A percentile compares a stretch with the other conserved stretches of the same genome.
Conservation (phyloP, 2,329 filamentous ascomycete species). For the Cordyceps tenuipes region DNA sequence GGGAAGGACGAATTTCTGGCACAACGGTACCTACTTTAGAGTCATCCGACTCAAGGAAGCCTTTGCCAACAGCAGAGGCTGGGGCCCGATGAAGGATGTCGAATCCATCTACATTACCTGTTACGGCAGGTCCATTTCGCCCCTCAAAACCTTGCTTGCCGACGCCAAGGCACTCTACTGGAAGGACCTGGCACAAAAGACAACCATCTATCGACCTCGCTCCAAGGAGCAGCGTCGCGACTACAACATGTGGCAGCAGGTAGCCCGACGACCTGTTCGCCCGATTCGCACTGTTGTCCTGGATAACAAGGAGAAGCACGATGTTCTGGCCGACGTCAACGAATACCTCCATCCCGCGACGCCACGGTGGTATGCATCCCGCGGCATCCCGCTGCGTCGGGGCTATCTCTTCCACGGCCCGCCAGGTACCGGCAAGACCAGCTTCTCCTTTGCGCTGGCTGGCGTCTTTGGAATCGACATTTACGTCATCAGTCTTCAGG, state of each 20-base stretch:
- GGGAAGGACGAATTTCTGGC: slow-evolving; percentile 47
- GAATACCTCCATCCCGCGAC: slow-evolving; percentile 67
- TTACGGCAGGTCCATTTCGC: slow-evolving; percentile 39
- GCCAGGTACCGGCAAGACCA: slow-evolving; percentile 66
- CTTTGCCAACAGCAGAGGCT: slow-evolving; percentile 24
- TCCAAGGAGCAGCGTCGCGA: slow-evolving; percentile 38
- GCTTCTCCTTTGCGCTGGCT: slow-evolving; percentile 56
- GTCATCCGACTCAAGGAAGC: slow-evolving; percentile 39
- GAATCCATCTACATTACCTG: slow-evolving; percentile 48
- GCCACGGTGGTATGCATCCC: slow-evolving; percentile 63
- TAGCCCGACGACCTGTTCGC: slow-evolving; percentile 55
- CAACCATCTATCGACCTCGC: slow-evolving; percentile 47
- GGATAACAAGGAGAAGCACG: slow-evolving; percentile 56
- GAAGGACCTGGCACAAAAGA: slow-evolving; percentile 45
- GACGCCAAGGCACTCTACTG: slow-evolving; percentile 46
- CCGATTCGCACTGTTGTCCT: slow-evolving; percentile 71
- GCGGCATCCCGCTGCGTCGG: slow-evolving; percentile 66
- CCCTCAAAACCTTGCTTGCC: slow-evolving; percentile 47
- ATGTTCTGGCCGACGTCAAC: slow-evolving; percentile 63
- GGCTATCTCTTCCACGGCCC: slow-evolving; percentile 74
- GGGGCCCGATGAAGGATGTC: slow-evolving; percentile 38
- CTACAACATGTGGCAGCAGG: slow-evolving; percentile 43
- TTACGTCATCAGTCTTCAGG: slow-evolving; percentile 50
- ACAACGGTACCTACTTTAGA: slow-evolving; percentile 40
- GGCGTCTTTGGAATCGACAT: slow-evolving; percentile 60